These are phyloP conservation scores for Fusarium coicis DNA, from an alignment of 2,329 filamentous ascomycete species.

Conservation along the genomic window DNA sequence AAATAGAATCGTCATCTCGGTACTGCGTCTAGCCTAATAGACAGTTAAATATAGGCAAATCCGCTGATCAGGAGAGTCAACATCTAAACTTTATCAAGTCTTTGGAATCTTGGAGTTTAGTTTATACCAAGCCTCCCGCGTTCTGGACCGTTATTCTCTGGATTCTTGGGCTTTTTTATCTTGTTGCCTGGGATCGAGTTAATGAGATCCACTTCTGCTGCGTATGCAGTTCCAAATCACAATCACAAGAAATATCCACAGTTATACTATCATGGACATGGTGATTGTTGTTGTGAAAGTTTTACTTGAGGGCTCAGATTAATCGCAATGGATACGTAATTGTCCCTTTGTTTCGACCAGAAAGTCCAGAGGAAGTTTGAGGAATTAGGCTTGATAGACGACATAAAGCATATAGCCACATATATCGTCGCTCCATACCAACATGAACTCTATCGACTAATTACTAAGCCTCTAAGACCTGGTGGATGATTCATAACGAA, in stretches of 20 bases:
- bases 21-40: background rate
- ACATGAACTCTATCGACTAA: background rate
- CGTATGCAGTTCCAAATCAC: constrained; percentile 16
- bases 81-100: background rate
- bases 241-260: constrained; percentile 12
- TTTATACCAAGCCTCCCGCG: background rate
- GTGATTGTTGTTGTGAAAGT: background rate
- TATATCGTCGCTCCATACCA: background rate
- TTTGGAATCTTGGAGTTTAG: background rate
- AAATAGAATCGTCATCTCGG: constrained; percentile 7
- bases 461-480: background rate
- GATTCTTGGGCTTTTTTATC: too few relatives aligned
- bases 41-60: background rate
- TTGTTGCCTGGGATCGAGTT: too few relatives aligned
- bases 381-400: background rate
- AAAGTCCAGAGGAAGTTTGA: background rate
- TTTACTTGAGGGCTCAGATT: background rate
- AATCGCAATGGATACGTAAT: background rate
- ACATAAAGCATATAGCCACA: background rate
- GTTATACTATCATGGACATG: background rate
- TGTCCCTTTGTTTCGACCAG: too few relatives aligned
- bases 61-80: background rate
- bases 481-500: background rate
- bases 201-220: background rate
- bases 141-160: background rate